These are phyloP conservation scores for Verticillium zaregamsianum DNA, from an alignment of 2,329 filamentous ascomycete species.

Conservation along the genomic window DNA sequence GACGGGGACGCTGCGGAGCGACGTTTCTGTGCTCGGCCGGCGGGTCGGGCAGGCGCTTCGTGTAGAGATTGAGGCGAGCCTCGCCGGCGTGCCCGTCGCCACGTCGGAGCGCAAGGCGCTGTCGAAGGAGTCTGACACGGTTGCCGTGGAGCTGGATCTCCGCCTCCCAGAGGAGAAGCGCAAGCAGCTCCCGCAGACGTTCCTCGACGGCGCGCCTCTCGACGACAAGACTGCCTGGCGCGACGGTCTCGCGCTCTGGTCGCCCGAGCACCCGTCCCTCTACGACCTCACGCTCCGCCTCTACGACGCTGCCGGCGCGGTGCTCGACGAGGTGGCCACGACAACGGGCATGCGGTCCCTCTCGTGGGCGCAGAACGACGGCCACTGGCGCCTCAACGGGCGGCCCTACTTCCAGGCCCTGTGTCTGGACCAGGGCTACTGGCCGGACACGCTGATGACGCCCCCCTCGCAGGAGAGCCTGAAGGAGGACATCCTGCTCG, in stretches of 20 bases:
- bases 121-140: constrained; percentile 44
- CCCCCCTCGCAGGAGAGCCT: constrained; percentile 44
- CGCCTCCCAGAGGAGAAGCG: constrained; percentile 38
- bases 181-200: constrained; percentile 30
- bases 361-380: constrained; percentile 53
- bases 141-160: constrained; percentile 42
- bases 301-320: constrained; percentile 31
- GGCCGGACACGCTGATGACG: constrained; percentile 57
- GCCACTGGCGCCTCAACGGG: constrained; percentile 55
- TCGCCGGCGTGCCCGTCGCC: constrained; percentile 43
- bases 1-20: constrained; percentile 44
- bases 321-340: constrained; percentile 54
- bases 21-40: constrained; percentile 44
- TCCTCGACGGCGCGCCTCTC: constrained; percentile 27
- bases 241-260: constrained; percentile 58
- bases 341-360: constrained; percentile 58
- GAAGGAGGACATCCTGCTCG: constrained; percentile 48
- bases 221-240: constrained; percentile 39
- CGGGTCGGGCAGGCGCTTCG: constrained; percentile 38
- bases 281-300: constrained; percentile 53
- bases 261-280: constrained; percentile 51
- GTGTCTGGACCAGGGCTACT: constrained; percentile 60
- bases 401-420: constrained; percentile 57
- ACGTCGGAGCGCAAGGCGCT: constrained; percentile 37
- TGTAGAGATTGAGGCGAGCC: constrained; percentile 49